Evolutionary conservation across 2,329 filamentous ascomycete species (phyloP).

Genomic region (Aspergillus flavus): DNA sequence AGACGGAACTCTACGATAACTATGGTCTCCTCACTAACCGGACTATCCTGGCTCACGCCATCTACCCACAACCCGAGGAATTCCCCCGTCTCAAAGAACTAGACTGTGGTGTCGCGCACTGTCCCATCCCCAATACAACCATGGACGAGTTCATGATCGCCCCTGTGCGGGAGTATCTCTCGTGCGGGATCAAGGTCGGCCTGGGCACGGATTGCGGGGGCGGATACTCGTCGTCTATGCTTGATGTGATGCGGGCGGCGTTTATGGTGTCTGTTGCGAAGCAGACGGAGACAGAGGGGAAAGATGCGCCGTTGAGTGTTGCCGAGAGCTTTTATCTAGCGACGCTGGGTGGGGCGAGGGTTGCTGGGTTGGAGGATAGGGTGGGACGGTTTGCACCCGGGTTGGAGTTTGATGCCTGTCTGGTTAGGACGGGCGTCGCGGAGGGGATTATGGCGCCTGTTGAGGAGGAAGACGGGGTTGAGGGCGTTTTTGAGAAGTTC

Average conservation of each 20-base stretch:
- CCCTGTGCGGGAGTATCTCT: conserved; percentile 59
- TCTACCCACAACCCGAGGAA: conserved; percentile 62
- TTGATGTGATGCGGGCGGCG: conserved; percentile 50
- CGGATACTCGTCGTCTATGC: conserved; percentile 63
- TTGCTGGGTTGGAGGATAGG: conserved; percentile 56
- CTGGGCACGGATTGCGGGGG: conserved; percentile 67
- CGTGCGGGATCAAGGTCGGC: conserved; percentile 64
- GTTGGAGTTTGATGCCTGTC: conserved; percentile 65
- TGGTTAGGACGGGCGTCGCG: conserved; percentile 46
- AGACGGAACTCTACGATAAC: conserved; percentile 62
- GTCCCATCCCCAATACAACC: conserved; percentile 66
- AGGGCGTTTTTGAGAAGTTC: conserved; percentile 63
- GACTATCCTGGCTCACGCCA: conserved; percentile 69
- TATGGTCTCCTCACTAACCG: conserved; percentile 58
- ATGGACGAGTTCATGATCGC: conserved; percentile 62
- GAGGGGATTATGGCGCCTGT: conserved; percentile 56
- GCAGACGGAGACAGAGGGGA: conserved; percentile 35
- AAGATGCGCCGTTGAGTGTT: conserved; percentile 51
- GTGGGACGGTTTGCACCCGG: conserved; percentile 61
- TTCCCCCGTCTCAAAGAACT: conserved; percentile 50
- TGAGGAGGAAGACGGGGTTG: conserved; percentile 52
- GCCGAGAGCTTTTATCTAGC: conserved; percentile 62
- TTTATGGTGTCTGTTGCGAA: conserved; percentile 53
- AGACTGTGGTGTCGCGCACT: conserved; percentile 64
- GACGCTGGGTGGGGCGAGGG: conserved; percentile 62